These are phyloP conservation scores for Phoma sp. DNA, from an alignment of 2,329 filamentous ascomycete species.

Conservation along the genomic window DNA sequence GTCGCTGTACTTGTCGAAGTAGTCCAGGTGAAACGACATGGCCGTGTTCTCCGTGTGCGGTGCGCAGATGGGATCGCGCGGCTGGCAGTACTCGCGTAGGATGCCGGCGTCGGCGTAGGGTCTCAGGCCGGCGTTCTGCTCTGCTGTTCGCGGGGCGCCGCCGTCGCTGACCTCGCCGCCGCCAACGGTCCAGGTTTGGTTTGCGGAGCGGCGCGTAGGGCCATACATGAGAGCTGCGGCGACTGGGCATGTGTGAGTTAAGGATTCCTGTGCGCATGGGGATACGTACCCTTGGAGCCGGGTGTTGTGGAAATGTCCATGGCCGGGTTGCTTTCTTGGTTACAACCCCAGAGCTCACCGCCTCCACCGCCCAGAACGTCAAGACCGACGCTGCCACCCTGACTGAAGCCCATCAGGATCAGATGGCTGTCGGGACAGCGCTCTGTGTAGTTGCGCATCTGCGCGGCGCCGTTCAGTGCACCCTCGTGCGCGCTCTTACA, in stretches of 20 bases:
- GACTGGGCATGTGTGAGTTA: slow-evolving; percentile 24
- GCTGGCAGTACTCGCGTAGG: slow-evolving; percentile 69
- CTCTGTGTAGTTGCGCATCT: slow-evolving; percentile 37
- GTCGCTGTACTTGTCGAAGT: slow-evolving; percentile 50
- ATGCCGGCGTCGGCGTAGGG: slow-evolving; percentile 49
- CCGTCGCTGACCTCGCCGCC: slow-evolving; percentile 31
- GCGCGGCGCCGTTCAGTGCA: slow-evolving; percentile 30
- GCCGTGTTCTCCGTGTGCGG: slow-evolving; percentile 53
- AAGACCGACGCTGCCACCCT: slow-evolving; percentile 33
- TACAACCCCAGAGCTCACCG: slow-evolving; percentile 33
- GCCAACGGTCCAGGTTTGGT: slow-evolving; percentile 31
- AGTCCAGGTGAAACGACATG: slow-evolving; percentile 63
- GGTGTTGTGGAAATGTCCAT: slow-evolving; percentile 30
- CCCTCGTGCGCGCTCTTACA: slow-evolving; percentile 36
- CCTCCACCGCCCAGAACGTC: slow-evolving; percentile 36
- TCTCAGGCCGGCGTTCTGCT: slow-evolving; percentile 29
- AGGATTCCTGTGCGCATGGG: no score
- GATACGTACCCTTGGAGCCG: slow-evolving; percentile 26
- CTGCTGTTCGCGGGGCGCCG: slow-evolving; percentile 26
- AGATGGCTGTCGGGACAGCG: slow-evolving; percentile 36
- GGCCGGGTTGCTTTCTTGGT: slow-evolving; percentile 27
- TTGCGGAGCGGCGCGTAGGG: slow-evolving; percentile 32
- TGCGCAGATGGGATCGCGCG: slow-evolving; percentile 67
- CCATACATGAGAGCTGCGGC: slow-evolving; percentile 33
- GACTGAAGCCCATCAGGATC: slow-evolving; percentile 36